phyloP scores from a whole-genome alignment of 2,329 filamentous ascomycete genomes.

The Aspergillus bombycis region DNA sequence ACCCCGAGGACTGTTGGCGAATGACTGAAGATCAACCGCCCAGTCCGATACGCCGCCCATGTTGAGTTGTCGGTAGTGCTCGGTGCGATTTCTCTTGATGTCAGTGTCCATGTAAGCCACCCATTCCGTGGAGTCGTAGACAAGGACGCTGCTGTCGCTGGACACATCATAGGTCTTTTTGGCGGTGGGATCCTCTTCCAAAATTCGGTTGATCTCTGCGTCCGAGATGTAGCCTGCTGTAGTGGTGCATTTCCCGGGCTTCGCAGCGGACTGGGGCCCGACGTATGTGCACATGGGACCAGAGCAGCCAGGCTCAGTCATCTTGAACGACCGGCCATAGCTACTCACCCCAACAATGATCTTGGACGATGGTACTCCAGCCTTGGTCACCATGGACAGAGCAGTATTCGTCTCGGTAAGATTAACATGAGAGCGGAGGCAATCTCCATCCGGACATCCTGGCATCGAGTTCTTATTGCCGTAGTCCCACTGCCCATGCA shows the following conservation, averaged over 20 bases:
- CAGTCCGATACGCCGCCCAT: not conserved
- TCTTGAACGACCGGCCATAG: conserved; percentile 42
- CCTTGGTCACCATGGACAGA: not conserved
- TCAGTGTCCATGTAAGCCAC: conserved; percentile 38
- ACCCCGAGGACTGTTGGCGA: not conserved
- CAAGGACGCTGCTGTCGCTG: conserved; percentile 29
- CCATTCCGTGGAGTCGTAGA: conserved; percentile 37
- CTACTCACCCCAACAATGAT: conserved; percentile 37
- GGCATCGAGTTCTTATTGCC: not conserved
- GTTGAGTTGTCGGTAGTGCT: conserved; percentile 16
- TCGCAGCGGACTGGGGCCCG: not conserved
- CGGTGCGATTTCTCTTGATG: conserved; percentile 26
- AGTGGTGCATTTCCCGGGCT: not conserved
- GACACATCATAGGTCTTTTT: conserved; percentile 6
- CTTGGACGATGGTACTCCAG: not conserved
- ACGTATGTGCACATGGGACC: conserved; percentile 14
- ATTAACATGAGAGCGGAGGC: not conserved
- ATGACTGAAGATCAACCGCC: not conserved
- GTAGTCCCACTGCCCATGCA: conserved; percentile 17
- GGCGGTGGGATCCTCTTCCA: not conserved
- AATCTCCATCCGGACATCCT: not conserved
- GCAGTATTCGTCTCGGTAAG: not conserved
- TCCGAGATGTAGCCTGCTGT: not conserved
- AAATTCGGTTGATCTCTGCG: not conserved
- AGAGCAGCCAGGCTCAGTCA: conserved; percentile 34